Percentiles rank a stretch among this genome's conserved stretches.
Conservation (phyloP, 2,329 filamentous ascomycete genomes). For the Fusarium mangiferae region DNA sequence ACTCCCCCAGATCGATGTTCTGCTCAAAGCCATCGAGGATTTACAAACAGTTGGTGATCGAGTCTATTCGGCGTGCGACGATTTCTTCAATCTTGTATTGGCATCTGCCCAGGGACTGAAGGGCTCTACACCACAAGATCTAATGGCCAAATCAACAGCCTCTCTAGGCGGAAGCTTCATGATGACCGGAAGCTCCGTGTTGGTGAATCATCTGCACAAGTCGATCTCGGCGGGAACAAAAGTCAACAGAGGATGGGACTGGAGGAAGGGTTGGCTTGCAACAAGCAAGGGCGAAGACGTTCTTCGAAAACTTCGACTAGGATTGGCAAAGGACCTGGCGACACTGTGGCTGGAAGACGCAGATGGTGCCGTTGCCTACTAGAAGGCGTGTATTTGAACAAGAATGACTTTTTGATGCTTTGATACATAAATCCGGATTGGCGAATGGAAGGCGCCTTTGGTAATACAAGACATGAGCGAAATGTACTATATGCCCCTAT, state of each 20-base stretch:
- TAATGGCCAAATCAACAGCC: slow-evolving; percentile 69
- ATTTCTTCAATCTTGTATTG: slow-evolving; percentile 81
- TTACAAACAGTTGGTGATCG: slow-evolving; percentile 78
- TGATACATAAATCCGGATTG: slow-evolving; percentile 14
- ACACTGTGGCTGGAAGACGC: slow-evolving; percentile 75
- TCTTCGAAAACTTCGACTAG: slow-evolving; percentile 76
- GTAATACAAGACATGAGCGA: slow-evolving; percentile 34
- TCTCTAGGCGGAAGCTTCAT: slow-evolving; percentile 71
- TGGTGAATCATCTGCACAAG: slow-evolving; percentile 70
- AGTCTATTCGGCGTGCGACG: slow-evolving; percentile 79
- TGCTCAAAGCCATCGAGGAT: slow-evolving; percentile 83
- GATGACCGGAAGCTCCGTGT: slow-evolving; percentile 78
- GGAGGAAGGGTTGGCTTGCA: slow-evolving; percentile 79
- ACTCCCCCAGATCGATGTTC: slow-evolving; percentile 76
- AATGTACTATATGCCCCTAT: slow-evolving; percentile 1
- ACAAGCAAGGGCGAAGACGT: slow-evolving; percentile 74
- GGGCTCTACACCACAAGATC: slow-evolving; percentile 71
- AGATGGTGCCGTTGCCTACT: slow-evolving; percentile 62
- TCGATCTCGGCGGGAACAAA: slow-evolving; percentile 66
- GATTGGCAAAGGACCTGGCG: slow-evolving; percentile 78
- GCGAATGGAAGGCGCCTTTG: slow-evolving; percentile 23
- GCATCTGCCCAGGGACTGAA: slow-evolving; percentile 72
- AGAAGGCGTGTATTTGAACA: slow-evolving; percentile 31
- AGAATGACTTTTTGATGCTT: slow-evolving; percentile 20
- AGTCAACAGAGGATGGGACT: slow-evolving; percentile 76